Base-by-base conservation (phyloP, 495 filamentous ascomycete species). In the Lasiosphaeria hispida region DNA sequence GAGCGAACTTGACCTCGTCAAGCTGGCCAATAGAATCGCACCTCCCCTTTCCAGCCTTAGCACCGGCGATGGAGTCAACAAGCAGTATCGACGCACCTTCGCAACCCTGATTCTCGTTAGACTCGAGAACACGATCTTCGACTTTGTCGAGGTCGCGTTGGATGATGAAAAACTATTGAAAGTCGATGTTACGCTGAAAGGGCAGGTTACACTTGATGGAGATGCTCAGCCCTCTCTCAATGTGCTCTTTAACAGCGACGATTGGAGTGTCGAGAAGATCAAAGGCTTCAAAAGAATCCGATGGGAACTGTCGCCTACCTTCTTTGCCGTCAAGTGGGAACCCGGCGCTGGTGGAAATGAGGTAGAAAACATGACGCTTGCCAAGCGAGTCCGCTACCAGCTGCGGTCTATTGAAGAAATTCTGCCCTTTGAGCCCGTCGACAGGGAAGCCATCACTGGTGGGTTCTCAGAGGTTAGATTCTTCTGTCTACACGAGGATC, bases 231-330 rank as follows among this genome's bases (percentile, higher is more conserved):
- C 23, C 17, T 4, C 18, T 39, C 18, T 47, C 43, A 4, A 2
- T n/a, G 15, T 4, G 17, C 48, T 37, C 35, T 52, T 52, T 33
- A 15, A 11, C 15, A 30, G 23, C 23, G 23, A 30, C 2, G 23
- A 37, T 36, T 52, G 48, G 48, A 18, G 48, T 36, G 11, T 36
- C 48, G 17, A n/a, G 23, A 30, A 52, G 14, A 52, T 52, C 13
- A 52, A 39, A 14, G 8, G 35, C 9, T 52, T 52, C 14, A 37
- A 39, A 30, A 18, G n/a, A 17, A 4, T 18, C 7, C 48, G 48
- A 7, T 52, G 48, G 48, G 11, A 52, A 9, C 48, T 52, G n/a
- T 52, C 35, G 48, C 48, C 48, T 38, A 52, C 14, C 2, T 39
- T 52, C 11, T 5, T 52, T 14, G 48, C 48, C 13, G 48, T 14